These are phyloP conservation scores for Hypericum perforatum DNA, from an alignment of 345 rosid genomes.

Conservation along the genomic window DNA sequence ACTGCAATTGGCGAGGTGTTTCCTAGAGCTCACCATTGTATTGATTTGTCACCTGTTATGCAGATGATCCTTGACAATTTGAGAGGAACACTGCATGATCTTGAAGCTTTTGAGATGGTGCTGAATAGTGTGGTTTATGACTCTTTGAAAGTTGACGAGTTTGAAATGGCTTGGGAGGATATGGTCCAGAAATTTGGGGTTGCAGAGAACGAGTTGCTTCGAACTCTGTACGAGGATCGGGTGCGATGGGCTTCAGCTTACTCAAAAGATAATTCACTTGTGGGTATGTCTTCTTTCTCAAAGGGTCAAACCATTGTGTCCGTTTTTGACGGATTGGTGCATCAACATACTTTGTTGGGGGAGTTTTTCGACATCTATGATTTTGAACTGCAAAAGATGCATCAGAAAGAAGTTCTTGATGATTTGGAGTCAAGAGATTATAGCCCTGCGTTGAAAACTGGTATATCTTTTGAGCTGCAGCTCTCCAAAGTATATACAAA, in stretches of 20 bases:
- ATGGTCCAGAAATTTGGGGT: constrained; percentile 52
- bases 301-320: constrained; percentile 40
- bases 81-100: constrained; percentile 36
- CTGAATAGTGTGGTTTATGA: constrained; percentile 40
- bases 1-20: constrained; percentile 44
- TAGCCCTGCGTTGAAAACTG: constrained; percentile 46
- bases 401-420: constrained; percentile 53
- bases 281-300: constrained; percentile 48
- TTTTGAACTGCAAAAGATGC: constrained; percentile 60
- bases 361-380: constrained; percentile 88
- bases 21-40: constrained; percentile 45
- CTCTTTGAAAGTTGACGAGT: constrained; percentile 54
- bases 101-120: constrained; percentile 45
- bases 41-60: constrained; percentile 38
- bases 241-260: constrained; percentile 74
- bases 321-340: constrained; percentile 58
- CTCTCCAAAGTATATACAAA: constrained; percentile 60
- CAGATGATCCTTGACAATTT: constrained; percentile 43
- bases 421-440: constrained; percentile 50
- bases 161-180: constrained; percentile 62
- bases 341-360: constrained; percentile 68
- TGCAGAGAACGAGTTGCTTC: constrained; percentile 55
- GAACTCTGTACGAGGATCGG: constrained; percentile 59
- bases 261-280: constrained; percentile 60
- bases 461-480: constrained; percentile 72